A percentile compares a stretch with the other conserved stretches of the same genome.
phyloP scores from a whole-genome alignment of 1,139 yeast genomes.

The Yamadazyma aaseri region DNA sequence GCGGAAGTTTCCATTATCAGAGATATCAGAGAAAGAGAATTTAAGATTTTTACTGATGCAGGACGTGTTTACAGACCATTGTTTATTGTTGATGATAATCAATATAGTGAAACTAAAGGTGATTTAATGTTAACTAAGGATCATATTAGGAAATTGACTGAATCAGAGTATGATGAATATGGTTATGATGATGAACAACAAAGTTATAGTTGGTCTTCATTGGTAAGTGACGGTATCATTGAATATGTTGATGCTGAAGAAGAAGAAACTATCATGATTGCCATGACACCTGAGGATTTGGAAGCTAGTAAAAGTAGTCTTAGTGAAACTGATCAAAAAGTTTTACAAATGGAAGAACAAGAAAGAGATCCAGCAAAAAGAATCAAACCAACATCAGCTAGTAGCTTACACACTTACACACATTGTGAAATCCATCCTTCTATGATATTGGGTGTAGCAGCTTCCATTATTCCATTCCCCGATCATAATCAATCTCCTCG shows the following conservation, averaged over 20 bases:
- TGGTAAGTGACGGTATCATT: conserved; percentile 81
- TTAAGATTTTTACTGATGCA: conserved; percentile 95
- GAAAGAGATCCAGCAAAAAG: conserved; percentile 80
- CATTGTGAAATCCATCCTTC: conserved; percentile 99
- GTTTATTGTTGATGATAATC: conserved; percentile 85
- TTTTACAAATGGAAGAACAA: conserved; percentile 47
- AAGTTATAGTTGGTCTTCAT: conserved; percentile 78
- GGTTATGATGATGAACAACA: conserved; percentile 57
- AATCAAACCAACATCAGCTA: conserved; percentile 67
- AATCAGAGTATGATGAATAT: conserved; percentile 60
- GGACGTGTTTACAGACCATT: conserved; percentile 97
- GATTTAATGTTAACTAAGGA: conserved; percentile 83
- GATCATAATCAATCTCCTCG: conserved; percentile 99
- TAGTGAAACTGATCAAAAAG: conserved; percentile 45
- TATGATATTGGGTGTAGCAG: conserved; percentile 98
- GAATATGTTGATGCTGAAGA: conserved; percentile 97
- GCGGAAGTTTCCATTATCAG: conserved; percentile 96
- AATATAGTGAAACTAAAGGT: conserved; percentile 70
- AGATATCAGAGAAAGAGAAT: conserved; percentile 94
- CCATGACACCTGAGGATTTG: conserved; percentile 97
- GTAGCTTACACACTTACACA: conserved; percentile 78
- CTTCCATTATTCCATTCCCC: conserved; percentile 98
- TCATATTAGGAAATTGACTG: conserved; percentile 70
- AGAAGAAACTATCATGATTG: conserved; percentile 96
- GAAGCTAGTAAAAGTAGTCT: conserved; percentile 59